These are phyloP conservation scores for Ceratocystis albifundus DNA, from an alignment of 2,329 filamentous ascomycete species.

Conservation along the genomic window DNA sequence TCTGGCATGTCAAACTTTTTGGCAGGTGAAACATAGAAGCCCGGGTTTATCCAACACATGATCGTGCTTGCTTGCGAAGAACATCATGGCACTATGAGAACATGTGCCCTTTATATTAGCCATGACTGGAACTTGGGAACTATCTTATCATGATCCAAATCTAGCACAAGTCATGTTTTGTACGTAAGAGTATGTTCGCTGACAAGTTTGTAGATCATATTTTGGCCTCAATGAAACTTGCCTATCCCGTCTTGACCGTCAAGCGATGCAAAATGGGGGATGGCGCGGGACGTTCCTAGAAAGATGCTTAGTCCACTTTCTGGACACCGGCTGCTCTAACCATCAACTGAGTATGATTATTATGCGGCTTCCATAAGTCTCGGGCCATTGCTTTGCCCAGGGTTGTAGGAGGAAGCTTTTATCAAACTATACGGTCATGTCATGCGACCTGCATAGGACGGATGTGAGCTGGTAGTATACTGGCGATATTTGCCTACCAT, in stretches of 20 bases:
- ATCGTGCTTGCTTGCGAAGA: background rate
- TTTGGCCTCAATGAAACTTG: background rate
- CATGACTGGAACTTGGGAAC: background rate
- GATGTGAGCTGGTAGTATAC: background rate
- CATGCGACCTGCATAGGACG: constrained; percentile 3
- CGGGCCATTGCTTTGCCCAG: background rate
- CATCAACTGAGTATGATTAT: background rate
- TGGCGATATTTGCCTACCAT: background rate
- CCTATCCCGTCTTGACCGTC: background rate
- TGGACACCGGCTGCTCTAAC: no score
- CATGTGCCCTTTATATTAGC: background rate
- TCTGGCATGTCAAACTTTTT: no score
- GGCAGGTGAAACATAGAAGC: background rate
- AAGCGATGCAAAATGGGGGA: background rate
- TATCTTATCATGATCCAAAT: background rate
- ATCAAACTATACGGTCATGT: constrained; percentile 10
- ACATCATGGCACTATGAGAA: background rate
- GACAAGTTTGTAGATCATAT: background rate
- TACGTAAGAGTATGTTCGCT: background rate
- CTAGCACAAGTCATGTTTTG: background rate
- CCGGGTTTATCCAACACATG: background rate
- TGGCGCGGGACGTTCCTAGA: background rate
- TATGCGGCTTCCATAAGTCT: background rate
- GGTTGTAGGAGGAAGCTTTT: background rate
- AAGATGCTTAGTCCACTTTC: background rate